Conservation (phyloP, 768 basidiomycete genomes). For the Amanita rubescens region DNA sequence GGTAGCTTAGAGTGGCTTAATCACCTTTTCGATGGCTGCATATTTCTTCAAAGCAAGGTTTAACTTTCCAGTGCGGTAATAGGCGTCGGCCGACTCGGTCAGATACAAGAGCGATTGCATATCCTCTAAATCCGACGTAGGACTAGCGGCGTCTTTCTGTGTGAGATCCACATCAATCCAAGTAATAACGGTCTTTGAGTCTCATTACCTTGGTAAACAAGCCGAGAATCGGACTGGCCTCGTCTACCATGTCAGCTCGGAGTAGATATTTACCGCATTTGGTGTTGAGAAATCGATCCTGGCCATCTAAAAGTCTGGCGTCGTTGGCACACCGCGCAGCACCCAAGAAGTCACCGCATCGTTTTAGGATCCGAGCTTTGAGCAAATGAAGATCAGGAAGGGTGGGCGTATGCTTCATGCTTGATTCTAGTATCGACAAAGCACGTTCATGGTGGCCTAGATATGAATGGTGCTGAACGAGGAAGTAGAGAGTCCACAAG, state of each 20-base stretch:
- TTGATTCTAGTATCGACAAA: conserved; percentile 53
- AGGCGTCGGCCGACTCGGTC: conserved; percentile 71
- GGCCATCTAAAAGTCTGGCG: conserved; percentile 80
- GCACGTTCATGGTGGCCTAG: conserved; percentile 46
- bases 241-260: conserved; percentile 71
- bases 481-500: conserved; percentile 93
- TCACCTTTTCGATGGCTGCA: conserved; percentile 65
- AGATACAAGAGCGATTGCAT: conserved; percentile 94
- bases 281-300: conserved; percentile 92
- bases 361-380: conserved; percentile 79
- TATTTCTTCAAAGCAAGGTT: conserved; percentile 84
- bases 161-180: background rate
- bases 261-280: conserved; percentile 90
- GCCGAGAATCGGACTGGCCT: conserved; percentile 68
- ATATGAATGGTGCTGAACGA: conserved; percentile 82
- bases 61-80: conserved; percentile 54
- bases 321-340: conserved; percentile 76
- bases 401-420: conserved; percentile 83
- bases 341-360: conserved; percentile 69
- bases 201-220: conserved; percentile 81
- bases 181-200: background rate
- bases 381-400: conserved; percentile 84
- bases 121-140: conserved; percentile 80
- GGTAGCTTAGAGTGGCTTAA: background rate
- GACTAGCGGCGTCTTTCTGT: conserved; percentile 84